phyloP scores from a whole-genome alignment of 73 alveolate genomes.

The Effrenium voratum region DNA sequence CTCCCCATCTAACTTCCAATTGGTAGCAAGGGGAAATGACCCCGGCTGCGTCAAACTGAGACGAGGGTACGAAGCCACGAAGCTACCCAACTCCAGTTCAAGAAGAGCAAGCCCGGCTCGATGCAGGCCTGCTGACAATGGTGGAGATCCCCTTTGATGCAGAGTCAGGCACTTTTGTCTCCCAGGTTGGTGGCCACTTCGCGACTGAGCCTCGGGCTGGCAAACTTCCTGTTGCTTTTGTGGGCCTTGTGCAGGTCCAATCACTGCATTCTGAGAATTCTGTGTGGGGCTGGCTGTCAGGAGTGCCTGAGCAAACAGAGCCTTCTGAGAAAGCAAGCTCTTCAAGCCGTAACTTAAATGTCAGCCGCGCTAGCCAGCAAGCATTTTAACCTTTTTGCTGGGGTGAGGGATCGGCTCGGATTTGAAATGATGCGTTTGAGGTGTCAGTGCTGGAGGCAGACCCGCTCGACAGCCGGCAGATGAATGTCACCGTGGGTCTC shows the following conservation, averaged over 20 bases:
- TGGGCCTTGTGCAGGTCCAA: background rate
- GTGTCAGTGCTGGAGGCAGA: constrained; percentile 67
- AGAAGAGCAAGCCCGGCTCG: no score
- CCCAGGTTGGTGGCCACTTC: constrained; percentile 53
- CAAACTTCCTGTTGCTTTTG: background rate
- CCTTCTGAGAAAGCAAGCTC: background rate
- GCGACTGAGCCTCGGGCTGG: constrained; percentile 27
- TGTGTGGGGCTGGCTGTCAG: background rate
- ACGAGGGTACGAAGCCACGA: no score
- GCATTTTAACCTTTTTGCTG: no score
- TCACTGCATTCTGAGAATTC: background rate
- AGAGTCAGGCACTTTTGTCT: constrained; percentile 31
- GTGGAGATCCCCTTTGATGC: constrained; percentile 57
- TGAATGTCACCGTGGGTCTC: constrained; percentile 70
- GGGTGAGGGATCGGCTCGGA: no score
- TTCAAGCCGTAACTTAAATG: no score
- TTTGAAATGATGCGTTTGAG: background rate
- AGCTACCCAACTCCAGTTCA: no score
- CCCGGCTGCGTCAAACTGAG: no score
- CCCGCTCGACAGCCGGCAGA: background rate
- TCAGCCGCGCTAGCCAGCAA: no score
- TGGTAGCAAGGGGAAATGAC: no score
- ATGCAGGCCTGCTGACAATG: constrained; percentile 45
- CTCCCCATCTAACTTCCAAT: no score
- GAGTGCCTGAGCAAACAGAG: background rate